phyloP scores from a whole-genome alignment of 106 monocot genomes.

The Dioscorea alata region DNA sequence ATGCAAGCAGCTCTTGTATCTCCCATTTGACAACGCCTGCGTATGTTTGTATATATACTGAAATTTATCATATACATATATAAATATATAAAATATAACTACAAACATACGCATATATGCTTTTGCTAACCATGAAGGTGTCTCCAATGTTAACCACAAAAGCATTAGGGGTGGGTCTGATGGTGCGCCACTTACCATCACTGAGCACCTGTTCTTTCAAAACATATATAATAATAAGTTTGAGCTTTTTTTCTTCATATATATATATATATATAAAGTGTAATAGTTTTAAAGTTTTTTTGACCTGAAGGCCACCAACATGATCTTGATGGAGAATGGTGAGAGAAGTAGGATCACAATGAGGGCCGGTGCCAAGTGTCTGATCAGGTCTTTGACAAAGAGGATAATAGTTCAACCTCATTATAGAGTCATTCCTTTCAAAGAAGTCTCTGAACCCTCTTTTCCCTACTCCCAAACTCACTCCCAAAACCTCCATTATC shows the following conservation, averaged over 20 bases:
- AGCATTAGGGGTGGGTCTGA: constrained; percentile 44
- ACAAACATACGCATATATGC: no score
- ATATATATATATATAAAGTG: no score
- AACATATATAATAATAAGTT: no score
- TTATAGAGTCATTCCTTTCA: constrained; percentile 67
- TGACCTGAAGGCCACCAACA: constrained; percentile 58
- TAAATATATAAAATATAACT: no score
- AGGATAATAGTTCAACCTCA: constrained; percentile 90
- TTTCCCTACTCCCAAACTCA: constrained; percentile 46
- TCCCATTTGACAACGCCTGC: constrained; percentile 84
- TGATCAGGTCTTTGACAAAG: constrained; percentile 62
- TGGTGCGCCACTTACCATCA: constrained; percentile 50
- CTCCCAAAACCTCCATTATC: constrained; percentile 79
- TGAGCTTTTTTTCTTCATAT: no score
- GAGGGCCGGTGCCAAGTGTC: constrained; percentile 84
- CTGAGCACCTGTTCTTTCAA: constrained; percentile 25
- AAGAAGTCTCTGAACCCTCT: constrained; percentile 42
- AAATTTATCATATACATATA: no score
- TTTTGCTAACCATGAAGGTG: constrained; percentile 64
- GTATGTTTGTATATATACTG: background rate
- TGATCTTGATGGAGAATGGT: constrained; percentile 94
- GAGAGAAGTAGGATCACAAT: constrained; percentile 87
- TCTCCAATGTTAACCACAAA: constrained; percentile 88
- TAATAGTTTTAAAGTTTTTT: no score
- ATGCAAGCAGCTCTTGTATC: constrained; percentile 92